These are phyloP conservation scores for Citrullus amarus DNA, from an alignment of 306 rosid species.

Conservation along the genomic window DNA sequence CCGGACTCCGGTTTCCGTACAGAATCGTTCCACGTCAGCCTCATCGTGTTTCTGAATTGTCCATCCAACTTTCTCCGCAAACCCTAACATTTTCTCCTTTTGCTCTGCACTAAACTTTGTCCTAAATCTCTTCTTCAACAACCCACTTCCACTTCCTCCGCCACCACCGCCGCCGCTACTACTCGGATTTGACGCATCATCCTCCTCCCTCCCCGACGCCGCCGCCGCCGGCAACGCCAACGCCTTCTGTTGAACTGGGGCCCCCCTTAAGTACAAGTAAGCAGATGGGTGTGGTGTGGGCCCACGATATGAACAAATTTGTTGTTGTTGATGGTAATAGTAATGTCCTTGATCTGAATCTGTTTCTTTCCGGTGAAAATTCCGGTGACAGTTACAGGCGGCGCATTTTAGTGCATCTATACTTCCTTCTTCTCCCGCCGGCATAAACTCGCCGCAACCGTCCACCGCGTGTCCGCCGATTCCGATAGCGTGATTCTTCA, in stretches of 20 bases:
- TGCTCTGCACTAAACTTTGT: constrained; percentile 69
- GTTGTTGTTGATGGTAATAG: constrained; percentile 22
- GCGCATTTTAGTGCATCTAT: constrained; percentile 77
- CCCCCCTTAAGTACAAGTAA: constrained; percentile 36
- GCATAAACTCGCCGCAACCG: constrained; percentile 76
- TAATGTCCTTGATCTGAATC: constrained; percentile 12
- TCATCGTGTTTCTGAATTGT: constrained; percentile 76
- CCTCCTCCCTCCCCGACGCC: constrained; percentile 36
- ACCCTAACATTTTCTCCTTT: constrained; percentile 73
- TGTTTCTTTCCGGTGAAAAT: constrained; percentile 68
- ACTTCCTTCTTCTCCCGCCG: constrained; percentile 66
- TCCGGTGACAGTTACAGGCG: constrained; percentile 88
- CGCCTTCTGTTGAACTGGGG: constrained; percentile 28
- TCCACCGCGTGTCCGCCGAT: constrained; percentile 72
- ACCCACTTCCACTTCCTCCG: constrained; percentile 22
- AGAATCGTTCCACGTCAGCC: constrained; percentile 54
- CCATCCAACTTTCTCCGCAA: constrained; percentile 73
- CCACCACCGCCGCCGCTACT: constrained; percentile 50
- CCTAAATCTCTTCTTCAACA: constrained; percentile 49
- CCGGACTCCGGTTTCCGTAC: constrained; percentile 33
- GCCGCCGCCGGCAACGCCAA: constrained; percentile 36
- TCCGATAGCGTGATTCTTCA: constrained; percentile 63
- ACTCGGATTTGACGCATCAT: constrained; percentile 63
- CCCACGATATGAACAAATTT: constrained; percentile 34
- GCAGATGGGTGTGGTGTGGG: constrained; percentile 30